Base-by-base conservation (phyloP, 495 filamentous ascomycete genomes). In the Xylaria sp. region DNA sequence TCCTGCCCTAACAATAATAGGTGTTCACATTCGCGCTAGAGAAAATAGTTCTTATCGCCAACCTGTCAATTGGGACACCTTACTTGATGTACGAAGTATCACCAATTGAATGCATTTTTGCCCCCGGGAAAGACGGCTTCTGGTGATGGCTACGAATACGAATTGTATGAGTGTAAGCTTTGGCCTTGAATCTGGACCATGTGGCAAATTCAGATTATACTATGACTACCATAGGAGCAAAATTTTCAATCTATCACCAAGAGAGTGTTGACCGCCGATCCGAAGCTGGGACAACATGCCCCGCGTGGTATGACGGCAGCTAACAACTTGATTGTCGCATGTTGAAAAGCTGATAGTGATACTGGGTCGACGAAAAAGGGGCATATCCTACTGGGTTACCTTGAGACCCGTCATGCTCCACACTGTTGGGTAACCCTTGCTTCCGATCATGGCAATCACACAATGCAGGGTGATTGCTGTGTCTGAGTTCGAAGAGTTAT, bases 271-370 rank as follows among this genome's bases (percentile, higher is more conserved):
- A 31, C 17, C 3, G 52, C 52, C 26, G 17, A 55, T 15, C 26
- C 84, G 88, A 31, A 74, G 57, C 21, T 11, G 11, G 15, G 9
- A 31, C 52, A n/a, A 37, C 33, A n/a, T 37, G 19, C 33, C 57
- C 57, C 33, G 57, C 53, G 53, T 57, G 31, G 26, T 37, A 37
- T 4, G 33, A 37, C 11, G 0, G 33, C 37, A 17, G 19, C 8
- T 26, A 17, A 0, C 5, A 17, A 53, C 50, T 53, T 53, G 50
- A 8, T 8, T 24, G 21, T 29, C 26, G 11, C 21, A 14, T 19
- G 31, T 17, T 8, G 29, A 35, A 11, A 59, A 19, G 57, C 19
- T 59, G 17, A 37, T 7, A 21, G 31, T 59, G 57, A 58, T 21
- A 21, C 31, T n/a, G n/a, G 19, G n/a, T 58, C 15, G 15, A 35